A percentile compares a stretch with the other conserved stretches of the same genome.
phyloP scores from a whole-genome alignment of 2,329 filamentous ascomycete species.

The Ramularia collo-cygni region DNA sequence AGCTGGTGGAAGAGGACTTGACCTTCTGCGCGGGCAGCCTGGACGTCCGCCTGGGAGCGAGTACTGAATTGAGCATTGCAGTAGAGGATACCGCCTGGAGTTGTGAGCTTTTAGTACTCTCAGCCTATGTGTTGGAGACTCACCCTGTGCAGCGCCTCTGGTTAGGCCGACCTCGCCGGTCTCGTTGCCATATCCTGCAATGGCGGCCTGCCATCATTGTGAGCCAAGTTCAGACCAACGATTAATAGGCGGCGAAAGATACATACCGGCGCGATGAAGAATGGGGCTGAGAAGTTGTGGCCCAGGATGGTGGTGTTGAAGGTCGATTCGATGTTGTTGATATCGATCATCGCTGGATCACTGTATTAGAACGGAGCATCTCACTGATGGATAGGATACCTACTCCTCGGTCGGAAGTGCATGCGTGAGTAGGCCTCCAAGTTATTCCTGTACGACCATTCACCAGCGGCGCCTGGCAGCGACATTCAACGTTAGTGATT shows the following conservation, averaged over 20 bases:
- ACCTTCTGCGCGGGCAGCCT: constrained; percentile 20
- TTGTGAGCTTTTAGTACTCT: no score
- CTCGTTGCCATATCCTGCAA: constrained; percentile 77
- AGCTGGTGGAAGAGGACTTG: constrained; percentile 37
- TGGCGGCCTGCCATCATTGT: constrained; percentile 46
- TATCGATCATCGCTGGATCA: constrained; percentile 15
- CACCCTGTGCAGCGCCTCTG: constrained; percentile 37
- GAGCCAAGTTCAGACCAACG: no score
- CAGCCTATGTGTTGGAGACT: no score
- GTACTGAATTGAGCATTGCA: constrained; percentile 35
- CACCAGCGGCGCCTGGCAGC: constrained; percentile 14
- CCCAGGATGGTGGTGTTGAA: constrained; percentile 76
- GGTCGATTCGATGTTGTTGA: constrained; percentile 20
- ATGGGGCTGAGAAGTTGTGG: constrained; percentile 70
- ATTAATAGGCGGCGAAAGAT: no score
- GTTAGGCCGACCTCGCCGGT: constrained; percentile 31
- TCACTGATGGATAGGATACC: no score
- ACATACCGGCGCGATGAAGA: constrained; percentile 72
- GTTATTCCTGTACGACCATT: constrained; percentile 25
- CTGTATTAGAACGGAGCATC: no score
- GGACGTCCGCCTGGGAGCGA: constrained; percentile 28
- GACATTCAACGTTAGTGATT: no score
- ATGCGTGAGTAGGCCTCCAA: constrained; percentile 22
- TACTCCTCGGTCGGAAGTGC: constrained; percentile 9
- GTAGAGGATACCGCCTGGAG: constrained; percentile 43